Conservation (phyloP, 352 stramenopile species). For the Phytophthora cactorum region DNA sequence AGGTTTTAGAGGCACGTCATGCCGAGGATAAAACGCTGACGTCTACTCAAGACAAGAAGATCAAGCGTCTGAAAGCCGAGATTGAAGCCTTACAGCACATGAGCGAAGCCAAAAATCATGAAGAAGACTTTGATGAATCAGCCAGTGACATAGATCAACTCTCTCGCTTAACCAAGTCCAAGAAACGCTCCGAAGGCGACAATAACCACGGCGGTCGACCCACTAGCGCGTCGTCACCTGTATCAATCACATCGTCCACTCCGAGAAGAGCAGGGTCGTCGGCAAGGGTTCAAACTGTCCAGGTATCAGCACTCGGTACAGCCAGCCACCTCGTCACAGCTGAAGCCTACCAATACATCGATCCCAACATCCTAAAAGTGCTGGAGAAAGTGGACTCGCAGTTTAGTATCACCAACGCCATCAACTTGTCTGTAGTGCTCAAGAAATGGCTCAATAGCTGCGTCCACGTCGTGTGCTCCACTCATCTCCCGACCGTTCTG, state of each 20-base stretch:
- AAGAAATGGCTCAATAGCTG: constrained; percentile 84
- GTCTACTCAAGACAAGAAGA: constrained; percentile 65
- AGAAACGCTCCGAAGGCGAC: constrained; percentile 11
- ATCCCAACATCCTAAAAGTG: constrained; percentile 82
- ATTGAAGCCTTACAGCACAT: constrained; percentile 83
- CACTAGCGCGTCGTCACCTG: constrained; percentile 25
- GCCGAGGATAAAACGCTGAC: constrained; percentile 62
- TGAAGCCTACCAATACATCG: constrained; percentile 74
- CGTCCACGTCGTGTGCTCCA: constrained; percentile 63
- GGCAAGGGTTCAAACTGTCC: constrained; percentile 15
- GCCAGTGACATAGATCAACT: constrained; percentile 26
- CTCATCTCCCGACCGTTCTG: constrained; percentile 48
- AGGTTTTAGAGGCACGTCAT: constrained; percentile 69
- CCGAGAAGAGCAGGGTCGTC: constrained; percentile 17
- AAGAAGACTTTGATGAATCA: constrained; percentile 35
- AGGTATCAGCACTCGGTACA: constrained; percentile 4
- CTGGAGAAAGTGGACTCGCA: constrained; percentile 86
- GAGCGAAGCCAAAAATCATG: constrained; percentile 46
- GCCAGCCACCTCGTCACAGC: constrained; percentile 40
- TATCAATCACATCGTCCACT: constrained; percentile 27
- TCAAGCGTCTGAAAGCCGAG: constrained; percentile 73
- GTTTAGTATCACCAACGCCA: constrained; percentile 86
- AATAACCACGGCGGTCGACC: constrained; percentile 16
- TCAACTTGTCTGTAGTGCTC: constrained; percentile 62
- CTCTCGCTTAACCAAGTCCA: constrained; percentile 13